Evolutionary conservation across 2,329 filamentous ascomycete species (phyloP).

Genomic region (Neopestalotiopsis clavispora): DNA sequence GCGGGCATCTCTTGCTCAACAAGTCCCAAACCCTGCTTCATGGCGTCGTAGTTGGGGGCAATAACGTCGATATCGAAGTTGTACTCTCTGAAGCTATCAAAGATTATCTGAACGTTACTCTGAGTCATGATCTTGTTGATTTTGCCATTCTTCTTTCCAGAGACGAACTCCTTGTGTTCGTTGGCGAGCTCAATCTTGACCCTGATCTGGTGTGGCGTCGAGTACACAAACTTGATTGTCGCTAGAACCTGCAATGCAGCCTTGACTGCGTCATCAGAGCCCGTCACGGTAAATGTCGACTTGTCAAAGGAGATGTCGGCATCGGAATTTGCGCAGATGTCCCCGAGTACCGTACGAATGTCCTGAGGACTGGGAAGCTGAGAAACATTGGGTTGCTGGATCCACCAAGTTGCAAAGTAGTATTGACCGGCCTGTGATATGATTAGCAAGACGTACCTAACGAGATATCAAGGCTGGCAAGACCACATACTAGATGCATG

Average conservation of each 20-base stretch:
- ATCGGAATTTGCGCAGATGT: constrained; percentile 95
- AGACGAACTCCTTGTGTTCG: constrained; percentile 99
- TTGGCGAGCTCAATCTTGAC: constrained; percentile 99
- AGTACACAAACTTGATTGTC: constrained; percentile 85
- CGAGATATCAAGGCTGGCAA: background rate
- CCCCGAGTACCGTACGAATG: constrained; percentile 86
- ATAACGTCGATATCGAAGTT: constrained; percentile 99
- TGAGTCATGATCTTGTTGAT: constrained; percentile 99
- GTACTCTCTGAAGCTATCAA: constrained; percentile 99
- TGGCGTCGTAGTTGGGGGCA: constrained; percentile 88
- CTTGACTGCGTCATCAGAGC: constrained; percentile 95
- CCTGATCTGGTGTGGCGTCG: constrained; percentile 88
- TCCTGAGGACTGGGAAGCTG: constrained; percentile 70
- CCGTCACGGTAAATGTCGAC: constrained; percentile 90
- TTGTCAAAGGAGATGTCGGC: constrained; percentile 96
- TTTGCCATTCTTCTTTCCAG: constrained; percentile 99
- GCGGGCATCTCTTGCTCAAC: constrained; percentile 99
- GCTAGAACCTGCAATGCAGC: constrained; percentile 93
- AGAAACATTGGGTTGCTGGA: constrained; percentile 75
- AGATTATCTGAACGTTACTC: constrained; percentile 98
- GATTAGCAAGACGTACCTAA: constrained; percentile 28
- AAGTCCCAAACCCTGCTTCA: constrained; percentile 88
- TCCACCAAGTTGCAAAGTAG: constrained; percentile 96
- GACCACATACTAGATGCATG: constrained; percentile 79
- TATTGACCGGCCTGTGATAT: constrained; percentile 82